Base-by-base conservation (phyloP, 305 asterid species). In the Fraxinus dipetala region DNA sequence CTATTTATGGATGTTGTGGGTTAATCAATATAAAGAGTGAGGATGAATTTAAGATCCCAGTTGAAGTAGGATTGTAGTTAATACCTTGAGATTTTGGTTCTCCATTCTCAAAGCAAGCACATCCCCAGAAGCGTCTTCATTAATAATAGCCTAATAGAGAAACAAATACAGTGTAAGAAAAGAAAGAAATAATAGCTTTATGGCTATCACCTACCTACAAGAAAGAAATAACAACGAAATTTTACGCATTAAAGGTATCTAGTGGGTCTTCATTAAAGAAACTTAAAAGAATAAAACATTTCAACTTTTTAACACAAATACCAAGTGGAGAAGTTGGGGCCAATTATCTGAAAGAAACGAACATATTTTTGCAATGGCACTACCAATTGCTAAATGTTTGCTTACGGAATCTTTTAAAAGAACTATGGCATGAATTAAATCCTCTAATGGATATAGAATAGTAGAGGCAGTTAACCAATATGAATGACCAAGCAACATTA, bases 41-140 rank as follows among this genome's bases (percentile, higher is more conserved):
- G 30, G 70, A 18, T n/a, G 28, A 56, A 28, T 7, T 40, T 76
- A 18, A 18, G 48, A 67, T 26, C 69, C 24, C 10, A 20, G 63
- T 10, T 24, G 67, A 73, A 56, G 54, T 69, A 54, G 56, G 11
- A 59, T 22, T 72, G 75, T 51, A 78, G 79, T 7, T 32, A 48
- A 69, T 91, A 96, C 99, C 98, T 94, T 96, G 75, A 94, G 95
- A 80, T 89, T 90, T 82, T 94, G 98, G 85, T 92, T 94, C 91
- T 95, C 98, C 65, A 92, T 88, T 91, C 95, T 91, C 96, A 95
- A 82, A 40, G 97, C 98, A 86, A 95, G 90, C 84, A 95, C 95
- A 79, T 95, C 98, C 78, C 99, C 98, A 80, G 98, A 95, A 81
- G 99, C 97, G 79, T 93, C 99, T 87, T 96, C 99, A 77, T 96